A percentile compares a stretch with the other conserved stretches of the same genome.
Conservation (phyloP, 768 basidiomycete species). For the Dacryopinax spathularia region DNA sequence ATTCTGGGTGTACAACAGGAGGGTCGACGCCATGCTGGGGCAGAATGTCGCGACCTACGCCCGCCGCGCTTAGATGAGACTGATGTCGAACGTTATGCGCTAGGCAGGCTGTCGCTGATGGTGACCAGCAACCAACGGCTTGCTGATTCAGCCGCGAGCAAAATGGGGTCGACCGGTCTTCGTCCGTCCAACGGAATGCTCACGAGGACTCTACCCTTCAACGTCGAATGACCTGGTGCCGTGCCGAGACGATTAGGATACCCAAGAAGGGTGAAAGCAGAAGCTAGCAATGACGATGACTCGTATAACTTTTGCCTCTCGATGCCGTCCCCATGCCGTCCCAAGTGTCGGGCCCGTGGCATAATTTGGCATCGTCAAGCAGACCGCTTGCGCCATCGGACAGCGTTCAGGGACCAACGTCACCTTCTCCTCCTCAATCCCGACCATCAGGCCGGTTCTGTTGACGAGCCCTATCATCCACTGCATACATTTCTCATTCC, state of each 20-base stretch:
- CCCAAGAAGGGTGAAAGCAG: background rate
- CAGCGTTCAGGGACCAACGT: background rate
- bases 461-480: background rate
- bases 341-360: background rate
- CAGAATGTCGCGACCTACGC: background rate
- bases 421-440: background rate
- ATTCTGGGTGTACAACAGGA: conserved; percentile 12
- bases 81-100: background rate
- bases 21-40: background rate
- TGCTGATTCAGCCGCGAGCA: background rate
- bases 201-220: background rate
- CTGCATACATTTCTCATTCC: background rate
- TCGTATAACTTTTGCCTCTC: background rate
- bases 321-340: no score
- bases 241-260: background rate
- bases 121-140: background rate
- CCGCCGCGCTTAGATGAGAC: background rate
- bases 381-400: background rate
- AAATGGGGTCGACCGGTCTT: background rate
- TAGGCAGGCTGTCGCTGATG: background rate
- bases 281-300: conserved; percentile 2
- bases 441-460: background rate
- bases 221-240: background rate
- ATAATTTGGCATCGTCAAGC: background rate
- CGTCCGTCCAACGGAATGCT: background rate